These are phyloP conservation scores for Aphanocladium album DNA, from an alignment of 2,329 filamentous ascomycete species.

Conservation along the genomic window DNA sequence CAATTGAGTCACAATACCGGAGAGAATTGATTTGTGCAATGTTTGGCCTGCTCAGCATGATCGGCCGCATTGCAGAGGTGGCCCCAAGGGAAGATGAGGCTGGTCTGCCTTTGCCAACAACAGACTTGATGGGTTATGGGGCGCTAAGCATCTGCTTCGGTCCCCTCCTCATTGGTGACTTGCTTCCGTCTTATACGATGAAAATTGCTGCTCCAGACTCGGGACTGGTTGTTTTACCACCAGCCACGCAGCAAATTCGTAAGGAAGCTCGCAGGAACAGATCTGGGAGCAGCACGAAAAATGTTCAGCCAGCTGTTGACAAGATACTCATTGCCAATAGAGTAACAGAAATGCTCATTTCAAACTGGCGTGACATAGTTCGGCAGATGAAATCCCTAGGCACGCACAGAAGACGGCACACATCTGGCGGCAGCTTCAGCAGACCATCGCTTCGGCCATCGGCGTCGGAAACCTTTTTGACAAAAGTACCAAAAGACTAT, in stretches of 20 bases:
- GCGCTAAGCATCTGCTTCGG: conserved; percentile 62
- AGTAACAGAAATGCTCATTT: conserved; percentile 61
- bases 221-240: conserved; percentile 27
- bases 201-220: conserved; percentile 37
- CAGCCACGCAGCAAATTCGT: conserved; percentile 2
- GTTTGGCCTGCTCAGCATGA: conserved; percentile 58
- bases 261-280: conserved; percentile 1
- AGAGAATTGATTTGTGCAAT: conserved; percentile 62
- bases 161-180: conserved; percentile 55
- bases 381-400: conserved; percentile 51
- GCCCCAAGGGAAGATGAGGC: conserved; percentile 46
- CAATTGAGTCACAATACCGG: conserved; percentile 54
- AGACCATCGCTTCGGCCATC: conserved; percentile 31
- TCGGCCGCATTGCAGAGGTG: conserved; percentile 54
- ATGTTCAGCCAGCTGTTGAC: conserved; percentile 34
- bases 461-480: conserved; percentile 35
- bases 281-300: neutral
- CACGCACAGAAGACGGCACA: conserved; percentile 21
- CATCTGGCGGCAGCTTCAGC: conserved; percentile 15
- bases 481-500: conserved; percentile 33
- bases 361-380: conserved; percentile 60
- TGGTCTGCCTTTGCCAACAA: conserved; percentile 48
- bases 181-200: conserved; percentile 48
- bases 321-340: conserved; percentile 54
- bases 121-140: conserved; percentile 59